Evolutionary conservation across 1,284 basidiomycete genomes (phyloP), one percentile per base, ranked within the genome.

Genomic region (Coniferiporia sulphurascens): DNA sequence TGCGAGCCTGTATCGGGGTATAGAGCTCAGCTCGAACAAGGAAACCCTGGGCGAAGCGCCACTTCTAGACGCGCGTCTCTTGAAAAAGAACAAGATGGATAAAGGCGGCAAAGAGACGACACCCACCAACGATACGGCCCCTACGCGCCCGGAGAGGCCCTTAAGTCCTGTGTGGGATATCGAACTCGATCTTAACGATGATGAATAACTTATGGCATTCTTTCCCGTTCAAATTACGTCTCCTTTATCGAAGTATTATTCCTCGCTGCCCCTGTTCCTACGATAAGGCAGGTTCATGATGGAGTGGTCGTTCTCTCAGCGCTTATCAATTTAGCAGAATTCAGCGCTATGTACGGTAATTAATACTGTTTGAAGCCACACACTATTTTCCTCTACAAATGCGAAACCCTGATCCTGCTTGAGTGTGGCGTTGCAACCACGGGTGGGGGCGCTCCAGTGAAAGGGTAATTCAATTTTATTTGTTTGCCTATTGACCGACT

Each of bases 151-250:
- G 13, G 65, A 69, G 36, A 71, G 75, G 12, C 67, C 72, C 49
- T 69, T 68, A 15, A 78, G 76, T 62, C 82, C 84, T 1, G 70
- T 75, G 13, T 85, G 84, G 84, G 83, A 86, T 63, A 84, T 86
- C 48, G 86, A 87, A 62, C 70, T 77, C 1, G 78, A 80, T 51
- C 64, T 78, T 45, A 74, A 76, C 56, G 70, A 71, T 36, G 58
- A 55, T 32, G 53, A 19, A 4, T 46, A n/a, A 46, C 19, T 46
- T 17, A n/a, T 46, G 17, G 6, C 38, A 41, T 15, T 41, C 12
- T 43, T n/a, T 43, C 41, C n/a, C 12, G 8, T 13, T 43, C 10
- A 43, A 12, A 43, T 43, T 7, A 43, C 41, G n/a, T 43, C 12
- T 12, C 41, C 41, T 7, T 43, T n/a, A 3, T 12, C 41, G 41